A percentile compares a stretch with the other conserved stretches of the same genome.
Evolutionary conservation across 345 rosid species (phyloP).

Genomic region (Gossypium rotundifolium): DNA sequence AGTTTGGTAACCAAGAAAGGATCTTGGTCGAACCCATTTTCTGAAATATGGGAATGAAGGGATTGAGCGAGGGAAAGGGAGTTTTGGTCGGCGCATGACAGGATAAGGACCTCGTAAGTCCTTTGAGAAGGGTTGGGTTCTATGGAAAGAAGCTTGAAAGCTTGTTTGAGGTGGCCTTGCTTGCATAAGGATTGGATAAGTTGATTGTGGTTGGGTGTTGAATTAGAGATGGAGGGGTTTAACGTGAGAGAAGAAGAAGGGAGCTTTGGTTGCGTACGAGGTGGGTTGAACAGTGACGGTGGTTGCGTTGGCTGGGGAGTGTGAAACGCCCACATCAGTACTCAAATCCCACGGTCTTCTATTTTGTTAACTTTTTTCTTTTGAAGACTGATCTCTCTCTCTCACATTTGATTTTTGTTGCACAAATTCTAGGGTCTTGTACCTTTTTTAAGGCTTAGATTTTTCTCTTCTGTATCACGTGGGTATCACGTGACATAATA

Average conservation of each 20-base stretch:
- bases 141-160: conserved; percentile 51
- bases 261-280: conserved; percentile 28
- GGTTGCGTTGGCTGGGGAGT: conserved; percentile 37
- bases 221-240: conserved; percentile 25
- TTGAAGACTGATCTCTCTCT: neutral
- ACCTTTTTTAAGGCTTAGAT: neutral
- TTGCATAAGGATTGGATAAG: conserved; percentile 61
- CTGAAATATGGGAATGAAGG: conserved; percentile 56
- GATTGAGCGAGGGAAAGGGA: conserved; percentile 51
- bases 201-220: conserved; percentile 33
- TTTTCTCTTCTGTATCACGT: neutral
- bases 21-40: conserved; percentile 79
- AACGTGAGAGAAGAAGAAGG: conserved; percentile 30
- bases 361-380: neutral
- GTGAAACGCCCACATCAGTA: conserved; percentile 53
- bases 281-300: conserved; percentile 18
- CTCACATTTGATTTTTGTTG: neutral
- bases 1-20: conserved; percentile 94
- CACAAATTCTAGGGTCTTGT: neutral
- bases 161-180: conserved; percentile 66
- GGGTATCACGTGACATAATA: neutral
- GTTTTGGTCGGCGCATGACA: conserved; percentile 49
- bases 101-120: conserved; percentile 79
- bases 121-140: conserved; percentile 66
- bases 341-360: neutral